Evolutionary conservation across 140 eudicot species (phyloP), one percentile per base, ranked within the genome.

Genomic region (Anethum foeniculum): DNA sequence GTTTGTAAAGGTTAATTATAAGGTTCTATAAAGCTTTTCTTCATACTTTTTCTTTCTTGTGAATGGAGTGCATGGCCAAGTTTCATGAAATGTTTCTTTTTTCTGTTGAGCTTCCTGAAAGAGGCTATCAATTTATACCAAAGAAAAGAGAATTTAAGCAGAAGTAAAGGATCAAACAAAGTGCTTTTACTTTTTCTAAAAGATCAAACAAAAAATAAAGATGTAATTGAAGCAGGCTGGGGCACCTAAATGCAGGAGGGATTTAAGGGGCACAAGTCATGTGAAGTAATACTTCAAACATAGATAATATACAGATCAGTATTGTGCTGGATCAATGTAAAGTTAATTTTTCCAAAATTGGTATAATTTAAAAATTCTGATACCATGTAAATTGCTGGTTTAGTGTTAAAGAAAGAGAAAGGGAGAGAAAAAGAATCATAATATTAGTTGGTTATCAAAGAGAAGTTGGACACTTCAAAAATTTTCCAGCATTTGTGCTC

Each of bases 261-360:
- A 7, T 43, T 25, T 46, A 47, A 76, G 81, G 81, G n/a, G 72
- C 44, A 54, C 27, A 58, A 58, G 36, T 36, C 7, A 39, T 52
- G 21, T 54, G 7, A 78, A 78, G 81, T 60, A 58, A 56, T 34
- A 77, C 71, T 77, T 56, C 25, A 36, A 18, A 38, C 32, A 41
- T 21, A 43, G 72, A 6, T 30, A 5, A 65, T 27, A 65, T 65
- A 28, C 21, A 65, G 39, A 25, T 28, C 14, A 27, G 4, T 27
- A 65, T n/a, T 30, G 18, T 28, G 39, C 38, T 14, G 41, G 19
- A 65, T 28, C 36, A 65, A 13, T 67, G 41, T 12, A 30, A 67
- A 32, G 73, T 67, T 14, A 13, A 30, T 1, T 67, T 30, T 32
- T 62, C 0, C 0, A 0, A 14, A 30, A 67, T n/a, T 25, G 6